These are phyloP conservation scores for Fusarium coffeatum DNA, from an alignment of 2,329 filamentous ascomycete genomes.

Conservation along the genomic window DNA sequence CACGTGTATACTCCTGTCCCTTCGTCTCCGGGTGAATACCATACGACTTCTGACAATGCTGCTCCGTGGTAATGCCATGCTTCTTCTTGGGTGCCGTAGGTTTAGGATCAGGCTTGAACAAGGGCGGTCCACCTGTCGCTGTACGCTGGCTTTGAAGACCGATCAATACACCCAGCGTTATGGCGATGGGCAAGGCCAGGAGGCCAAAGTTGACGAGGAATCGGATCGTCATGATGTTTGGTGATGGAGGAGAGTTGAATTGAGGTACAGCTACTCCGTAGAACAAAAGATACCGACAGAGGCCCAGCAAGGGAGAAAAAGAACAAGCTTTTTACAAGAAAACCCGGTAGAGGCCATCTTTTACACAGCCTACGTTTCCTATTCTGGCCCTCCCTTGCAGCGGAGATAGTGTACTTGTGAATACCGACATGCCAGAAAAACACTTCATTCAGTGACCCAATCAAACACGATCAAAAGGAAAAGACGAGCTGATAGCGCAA, in stretches of 20 bases:
- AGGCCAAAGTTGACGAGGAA: constrained; percentile 64
- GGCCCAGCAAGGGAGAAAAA: constrained; percentile 7
- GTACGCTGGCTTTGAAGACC: constrained; percentile 60
- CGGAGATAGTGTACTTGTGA: background rate
- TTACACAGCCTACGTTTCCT: constrained; percentile 19
- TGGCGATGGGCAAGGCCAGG: constrained; percentile 61
- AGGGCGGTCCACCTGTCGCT: constrained; percentile 56
- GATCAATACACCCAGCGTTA: constrained; percentile 62
- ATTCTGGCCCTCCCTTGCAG: constrained; percentile 21
- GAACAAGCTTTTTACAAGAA: constrained; percentile 18
- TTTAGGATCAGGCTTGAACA: constrained; percentile 52
- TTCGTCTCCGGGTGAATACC: constrained; percentile 59
- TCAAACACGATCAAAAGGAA: constrained; percentile 8
- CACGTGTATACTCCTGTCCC: constrained; percentile 61
- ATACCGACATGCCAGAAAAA: constrained; percentile 30
- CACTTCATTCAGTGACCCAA: constrained; percentile 1
- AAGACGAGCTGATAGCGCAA: constrained; percentile 24
- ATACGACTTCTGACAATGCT: constrained; percentile 41
- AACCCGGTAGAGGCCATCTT: constrained; percentile 4
- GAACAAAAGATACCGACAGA: background rate
- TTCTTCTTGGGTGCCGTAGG: constrained; percentile 40
- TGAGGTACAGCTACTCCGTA: background rate
- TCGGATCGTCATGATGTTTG: constrained; percentile 51
- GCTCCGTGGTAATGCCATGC: constrained; percentile 32
- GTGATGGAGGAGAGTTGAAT: background rate